phyloP scores from a whole-genome alignment of 2,329 filamentous ascomycete species.

The Xylaria sp. region DNA sequence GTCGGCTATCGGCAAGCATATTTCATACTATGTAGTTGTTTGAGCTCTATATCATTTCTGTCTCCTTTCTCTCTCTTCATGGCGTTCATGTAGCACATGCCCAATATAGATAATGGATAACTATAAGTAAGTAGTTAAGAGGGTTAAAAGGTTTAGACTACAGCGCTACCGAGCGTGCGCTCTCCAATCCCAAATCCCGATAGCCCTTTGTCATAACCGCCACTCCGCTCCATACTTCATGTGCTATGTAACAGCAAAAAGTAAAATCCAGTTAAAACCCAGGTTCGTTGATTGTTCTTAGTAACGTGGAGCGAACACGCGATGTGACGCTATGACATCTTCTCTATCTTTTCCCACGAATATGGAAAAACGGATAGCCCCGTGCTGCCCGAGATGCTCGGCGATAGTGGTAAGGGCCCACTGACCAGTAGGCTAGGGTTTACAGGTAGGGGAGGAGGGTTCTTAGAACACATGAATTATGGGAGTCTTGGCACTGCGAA shows the following conservation, averaged over 20 bases:
- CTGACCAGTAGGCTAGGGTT: slow-evolving; percentile 7
- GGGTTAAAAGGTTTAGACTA: neutral
- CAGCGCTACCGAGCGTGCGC: slow-evolving; percentile 9
- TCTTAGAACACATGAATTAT: slow-evolving; percentile 21
- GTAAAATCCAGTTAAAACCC: slow-evolving; percentile 5
- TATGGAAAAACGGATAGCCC: slow-evolving; percentile 23
- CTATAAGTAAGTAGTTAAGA: neutral
- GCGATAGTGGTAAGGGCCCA: slow-evolving; percentile 28
- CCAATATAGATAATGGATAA: neutral
- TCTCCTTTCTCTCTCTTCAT: neutral
- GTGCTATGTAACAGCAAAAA: slow-evolving; percentile 2
- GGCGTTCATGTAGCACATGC: neutral
- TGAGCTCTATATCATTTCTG: neutral
- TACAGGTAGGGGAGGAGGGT: neutral
- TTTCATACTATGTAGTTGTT: too few species aligned
- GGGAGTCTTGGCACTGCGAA: slow-evolving; percentile 24
- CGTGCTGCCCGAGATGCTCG: slow-evolving; percentile 17
- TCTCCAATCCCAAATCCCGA: slow-evolving; percentile 27
- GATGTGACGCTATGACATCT: slow-evolving; percentile 36
- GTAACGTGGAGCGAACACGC: slow-evolving; percentile 13
- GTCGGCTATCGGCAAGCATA: neutral
- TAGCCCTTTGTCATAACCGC: slow-evolving; percentile 11
- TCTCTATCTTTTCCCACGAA: slow-evolving; percentile 5
- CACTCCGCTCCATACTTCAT: slow-evolving; percentile 10
- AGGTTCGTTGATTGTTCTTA: slow-evolving; percentile 9